Conservation (phyloP, 1,284 basidiomycete species). For the Puccinia sorghi region DNA sequence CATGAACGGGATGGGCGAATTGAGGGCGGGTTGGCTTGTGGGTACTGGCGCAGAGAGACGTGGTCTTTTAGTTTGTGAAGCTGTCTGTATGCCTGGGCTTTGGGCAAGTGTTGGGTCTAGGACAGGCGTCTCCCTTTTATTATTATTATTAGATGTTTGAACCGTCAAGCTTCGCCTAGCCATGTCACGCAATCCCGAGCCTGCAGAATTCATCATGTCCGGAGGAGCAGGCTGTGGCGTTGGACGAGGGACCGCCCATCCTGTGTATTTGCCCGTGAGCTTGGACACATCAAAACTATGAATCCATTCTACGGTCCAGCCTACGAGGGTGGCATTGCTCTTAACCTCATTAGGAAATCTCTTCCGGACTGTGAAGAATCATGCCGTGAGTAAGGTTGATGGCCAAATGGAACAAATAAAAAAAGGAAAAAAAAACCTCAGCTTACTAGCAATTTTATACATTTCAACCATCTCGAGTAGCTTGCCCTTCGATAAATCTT, state of each 20-base stretch:
- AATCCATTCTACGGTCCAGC: constrained; percentile 40
- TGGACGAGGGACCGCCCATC: constrained; percentile 31
- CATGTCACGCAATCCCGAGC: constrained; percentile 13
- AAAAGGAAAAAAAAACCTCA: background rate
- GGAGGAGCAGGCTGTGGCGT: background rate
- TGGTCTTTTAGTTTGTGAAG: constrained; percentile 17
- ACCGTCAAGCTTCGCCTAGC: constrained; percentile 1
- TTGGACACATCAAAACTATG: background rate
- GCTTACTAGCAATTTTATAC: constrained; percentile 45
- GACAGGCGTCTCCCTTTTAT: background rate
- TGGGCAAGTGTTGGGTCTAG: constrained; percentile 9
- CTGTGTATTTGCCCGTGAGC: constrained; percentile 41
- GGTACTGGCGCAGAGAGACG: background rate
- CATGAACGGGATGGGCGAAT: constrained; percentile 4
- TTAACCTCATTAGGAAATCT: constrained; percentile 44
- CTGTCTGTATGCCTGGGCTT: background rate
- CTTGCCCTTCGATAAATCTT: constrained; percentile 17
- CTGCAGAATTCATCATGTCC: background rate
- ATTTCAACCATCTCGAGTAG: constrained; percentile 42
- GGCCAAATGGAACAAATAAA: too few species aligned
- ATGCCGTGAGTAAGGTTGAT: background rate
- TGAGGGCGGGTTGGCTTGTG: background rate
- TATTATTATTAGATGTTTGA: constrained; percentile 4
- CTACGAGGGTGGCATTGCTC: constrained; percentile 13
- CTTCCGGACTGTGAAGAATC: constrained; percentile 20